Percentiles rank a stretch among this genome's conserved stretches.
Evolutionary conservation across 305 asterid genomes (phyloP).

Genomic region (Fraxinus angustifolia): DNA sequence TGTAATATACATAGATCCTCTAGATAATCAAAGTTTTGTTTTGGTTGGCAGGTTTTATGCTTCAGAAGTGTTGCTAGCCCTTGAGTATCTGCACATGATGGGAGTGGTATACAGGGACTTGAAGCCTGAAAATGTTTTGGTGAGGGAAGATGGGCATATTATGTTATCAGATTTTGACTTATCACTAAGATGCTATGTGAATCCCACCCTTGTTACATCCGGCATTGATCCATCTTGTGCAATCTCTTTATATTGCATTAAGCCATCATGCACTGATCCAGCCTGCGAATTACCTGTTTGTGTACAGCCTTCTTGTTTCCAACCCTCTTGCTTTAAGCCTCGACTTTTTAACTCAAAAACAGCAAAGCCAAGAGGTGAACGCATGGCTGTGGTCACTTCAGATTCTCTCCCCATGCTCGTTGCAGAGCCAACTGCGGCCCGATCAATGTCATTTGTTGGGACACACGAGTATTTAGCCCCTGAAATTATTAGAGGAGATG

Average conservation of each 20-base stretch:
- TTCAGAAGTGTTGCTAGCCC: conserved; percentile 86
- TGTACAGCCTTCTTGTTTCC: conserved; percentile 72
- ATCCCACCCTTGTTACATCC: conserved; percentile 67
- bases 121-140: conserved; percentile 88
- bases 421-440: conserved; percentile 84
- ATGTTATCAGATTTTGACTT: conserved; percentile 92
- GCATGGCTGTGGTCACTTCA: conserved; percentile 23
- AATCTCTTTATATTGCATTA: conserved; percentile 63
- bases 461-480: conserved; percentile 93
- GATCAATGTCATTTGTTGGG: conserved; percentile 94
- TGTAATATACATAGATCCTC: background rate
- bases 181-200: conserved; percentile 69
- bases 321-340: conserved; percentile 82
- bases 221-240: conserved; percentile 43
- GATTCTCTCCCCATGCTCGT: conserved; percentile 67
- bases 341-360: conserved; percentile 55
- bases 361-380: conserved; percentile 36
- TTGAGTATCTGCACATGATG: conserved; percentile 93
- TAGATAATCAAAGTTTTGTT: background rate
- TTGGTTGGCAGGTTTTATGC: conserved; percentile 63
- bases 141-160: conserved; percentile 88
- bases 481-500: conserved; percentile 85
- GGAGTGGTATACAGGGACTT: conserved; percentile 87
- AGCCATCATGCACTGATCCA: conserved; percentile 76
- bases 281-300: conserved; percentile 69